phyloP scores from a whole-genome alignment of 2,329 filamentous ascomycete genomes.

The Aspergillus versicolor region DNA sequence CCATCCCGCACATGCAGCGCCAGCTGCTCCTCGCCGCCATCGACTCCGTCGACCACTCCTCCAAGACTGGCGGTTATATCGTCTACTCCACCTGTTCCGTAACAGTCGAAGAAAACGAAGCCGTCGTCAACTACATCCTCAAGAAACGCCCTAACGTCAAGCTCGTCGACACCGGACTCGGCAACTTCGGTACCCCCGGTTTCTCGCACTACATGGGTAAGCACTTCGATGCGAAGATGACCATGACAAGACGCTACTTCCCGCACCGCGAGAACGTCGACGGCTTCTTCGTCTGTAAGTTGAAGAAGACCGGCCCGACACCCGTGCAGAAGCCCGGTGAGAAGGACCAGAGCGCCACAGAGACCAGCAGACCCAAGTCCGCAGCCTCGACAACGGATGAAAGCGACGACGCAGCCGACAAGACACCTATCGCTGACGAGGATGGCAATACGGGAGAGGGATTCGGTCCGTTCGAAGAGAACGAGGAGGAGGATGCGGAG shows the following conservation, averaged over 20 bases:
- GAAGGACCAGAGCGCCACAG: slow-evolving; percentile 18
- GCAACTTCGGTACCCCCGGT: slow-evolving; percentile 82
- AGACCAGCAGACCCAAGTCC: slow-evolving; percentile 21
- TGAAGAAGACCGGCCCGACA: slow-evolving; percentile 85
- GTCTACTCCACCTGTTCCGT: slow-evolving; percentile 97
- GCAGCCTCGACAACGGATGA: slow-evolving; percentile 33
- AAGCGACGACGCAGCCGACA: slow-evolving; percentile 56
- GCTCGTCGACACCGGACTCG: slow-evolving; percentile 84
- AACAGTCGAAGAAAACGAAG: slow-evolving; percentile 90
- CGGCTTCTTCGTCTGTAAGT: slow-evolving; percentile 97
- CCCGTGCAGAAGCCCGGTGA: slow-evolving; percentile 41
- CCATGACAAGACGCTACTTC: slow-evolving; percentile 81
- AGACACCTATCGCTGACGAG: slow-evolving; percentile 61
- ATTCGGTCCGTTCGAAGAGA: slow-evolving; percentile 74
- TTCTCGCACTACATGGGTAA: slow-evolving; percentile 91
- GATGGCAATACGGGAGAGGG: slow-evolving; percentile 44
- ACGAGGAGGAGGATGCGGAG: slow-evolving; percentile 63
- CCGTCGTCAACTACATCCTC: slow-evolving; percentile 90
- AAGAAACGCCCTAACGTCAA: slow-evolving; percentile 89
- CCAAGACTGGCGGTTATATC: slow-evolving; percentile 90
- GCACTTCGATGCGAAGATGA: slow-evolving; percentile 81
- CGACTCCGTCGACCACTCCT: slow-evolving; percentile 87
- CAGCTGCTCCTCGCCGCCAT: slow-evolving; percentile 90
- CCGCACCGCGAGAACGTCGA: slow-evolving; percentile 93
- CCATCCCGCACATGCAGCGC: slow-evolving; percentile 90